These are phyloP conservation scores for Clavaria fumosa DNA, from an alignment of 768 basidiomycete species.

Conservation along the genomic window DNA sequence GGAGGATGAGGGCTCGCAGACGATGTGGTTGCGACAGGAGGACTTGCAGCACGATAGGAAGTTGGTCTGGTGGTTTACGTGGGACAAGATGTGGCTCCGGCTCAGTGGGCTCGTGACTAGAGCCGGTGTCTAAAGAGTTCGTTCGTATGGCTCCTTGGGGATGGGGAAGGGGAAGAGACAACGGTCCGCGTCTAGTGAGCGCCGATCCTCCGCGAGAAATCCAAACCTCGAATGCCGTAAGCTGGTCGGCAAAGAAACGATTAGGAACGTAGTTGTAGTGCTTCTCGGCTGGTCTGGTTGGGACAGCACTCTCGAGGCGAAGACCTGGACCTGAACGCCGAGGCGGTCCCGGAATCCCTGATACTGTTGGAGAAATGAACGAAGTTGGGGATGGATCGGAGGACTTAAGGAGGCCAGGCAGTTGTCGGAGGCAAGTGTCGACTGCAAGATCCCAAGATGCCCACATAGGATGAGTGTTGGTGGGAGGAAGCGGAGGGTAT, in stretches of 20 bases:
- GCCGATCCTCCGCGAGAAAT: slow-evolving; percentile 87
- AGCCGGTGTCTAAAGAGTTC: slow-evolving; percentile 3
- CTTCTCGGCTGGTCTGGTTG: slow-evolving; percentile 14
- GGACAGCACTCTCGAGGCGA: slow-evolving; percentile 1
- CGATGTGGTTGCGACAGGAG: slow-evolving; percentile 93
- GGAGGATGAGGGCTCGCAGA: slow-evolving; percentile 83
- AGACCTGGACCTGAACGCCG: slow-evolving; percentile 3
- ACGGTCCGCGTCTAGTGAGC: slow-evolving; percentile 57
- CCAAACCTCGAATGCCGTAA: slow-evolving; percentile 98
- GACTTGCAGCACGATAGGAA: slow-evolving; percentile 95
- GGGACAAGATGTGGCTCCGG: slow-evolving; percentile 43
- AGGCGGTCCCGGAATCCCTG: slow-evolving; percentile 10
- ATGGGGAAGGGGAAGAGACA: slow-evolving; percentile 41
- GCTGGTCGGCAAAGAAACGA: slow-evolving; percentile 88
- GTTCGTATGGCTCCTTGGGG: slow-evolving; percentile 21
- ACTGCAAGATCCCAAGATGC: slow-evolving; percentile 96
- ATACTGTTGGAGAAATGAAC: slow-evolving; percentile 9
- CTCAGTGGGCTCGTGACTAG: background rate
- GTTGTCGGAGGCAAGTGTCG: slow-evolving; percentile 82
- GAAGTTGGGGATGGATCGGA: slow-evolving; percentile 11
- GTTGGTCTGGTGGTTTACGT: slow-evolving; percentile 88
- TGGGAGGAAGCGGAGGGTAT: slow-evolving; percentile 78
- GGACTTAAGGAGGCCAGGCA: slow-evolving; percentile 63
- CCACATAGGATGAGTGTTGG: slow-evolving; percentile 97
- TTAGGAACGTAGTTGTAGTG: slow-evolving; percentile 62